A percentile compares a stretch with the other conserved stretches of the same genome.
These are phyloP conservation scores for Clarkia xantiana DNA, from an alignment of 345 rosid genomes.

Conservation along the genomic window DNA sequence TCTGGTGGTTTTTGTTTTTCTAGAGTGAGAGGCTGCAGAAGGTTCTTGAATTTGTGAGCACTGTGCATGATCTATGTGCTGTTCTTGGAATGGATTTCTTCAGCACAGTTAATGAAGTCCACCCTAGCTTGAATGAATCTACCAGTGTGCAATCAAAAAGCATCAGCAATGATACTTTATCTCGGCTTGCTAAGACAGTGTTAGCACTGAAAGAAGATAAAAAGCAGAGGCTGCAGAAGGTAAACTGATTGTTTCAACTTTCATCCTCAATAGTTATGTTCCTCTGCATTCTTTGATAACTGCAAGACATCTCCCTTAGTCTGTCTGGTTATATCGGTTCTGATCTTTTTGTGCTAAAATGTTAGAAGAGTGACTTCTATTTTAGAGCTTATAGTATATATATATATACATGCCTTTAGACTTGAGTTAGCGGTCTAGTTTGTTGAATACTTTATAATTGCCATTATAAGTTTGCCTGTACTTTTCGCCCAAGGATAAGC, in stretches of 20 bases:
- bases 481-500: no score
- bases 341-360: no score
- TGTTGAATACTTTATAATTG: no score
- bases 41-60: constrained; percentile 81
- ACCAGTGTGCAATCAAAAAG: constrained; percentile 55
- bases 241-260: constrained; percentile 3
- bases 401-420: no score
- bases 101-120: constrained; percentile 68
- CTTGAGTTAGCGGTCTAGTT: no score
- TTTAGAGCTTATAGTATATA: no score
- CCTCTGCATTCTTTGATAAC: no score
- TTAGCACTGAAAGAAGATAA: constrained; percentile 71
- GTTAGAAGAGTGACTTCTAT: no score
- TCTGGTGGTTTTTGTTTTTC: constrained; percentile 14
- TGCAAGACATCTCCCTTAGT: no score
- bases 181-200: constrained; percentile 66
- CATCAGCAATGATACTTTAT: constrained; percentile 84
- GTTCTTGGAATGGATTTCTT: constrained; percentile 89
- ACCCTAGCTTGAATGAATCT: constrained; percentile 84
- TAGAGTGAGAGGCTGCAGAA: constrained; percentile 84
- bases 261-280: no score
- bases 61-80: constrained; percentile 85
- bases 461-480: no score
- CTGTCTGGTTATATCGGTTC: no score
- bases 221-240: constrained; percentile 79